Evolutionary conservation across 129 eudicot species (phyloP), one percentile per base, ranked within the genome.

Genomic region (Mikania micrantha): DNA sequence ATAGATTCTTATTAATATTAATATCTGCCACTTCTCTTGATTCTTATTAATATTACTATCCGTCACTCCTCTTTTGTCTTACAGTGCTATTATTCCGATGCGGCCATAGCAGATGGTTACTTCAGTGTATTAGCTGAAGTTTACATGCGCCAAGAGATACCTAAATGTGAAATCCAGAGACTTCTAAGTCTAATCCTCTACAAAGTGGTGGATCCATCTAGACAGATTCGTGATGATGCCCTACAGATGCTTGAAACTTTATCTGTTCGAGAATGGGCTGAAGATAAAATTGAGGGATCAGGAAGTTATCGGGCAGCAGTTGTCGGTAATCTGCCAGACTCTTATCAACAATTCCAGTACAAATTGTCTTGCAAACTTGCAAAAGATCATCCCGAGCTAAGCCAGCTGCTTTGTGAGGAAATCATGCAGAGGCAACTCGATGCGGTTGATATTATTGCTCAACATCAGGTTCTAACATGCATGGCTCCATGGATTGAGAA

Each of bases 401-500:
- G 99, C 67, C 99, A 93, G 70, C 96, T 93, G 62, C 90, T 93
- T 16, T 93, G 99, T 56, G 99, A 93, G 63, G 99, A 93, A 74
- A 93, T 93, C 70, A 93, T 93, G 99, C 99, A 89, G 71, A 85
- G 99, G 71, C 99, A 93, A 74, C 95, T 93, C 4, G 99, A 93
- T 73, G 99, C 99, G 0, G 99, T 93, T 63, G 99, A 93, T 65
- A 93, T 93, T 81, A 93, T 93, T 68, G 99, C 99, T 4, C 99
- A 93, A 40, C 99, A 93, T 66, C 99, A 93, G 80, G 99, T 93
- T 70, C 74, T 93, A 34, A 93, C 99, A 42, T 93, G 99, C 85
- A 89, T 93, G 99, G 99, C 96, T 62, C 99, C 99, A 3, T 93
- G 99, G 99, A 93, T 93, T 7, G 96, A 93, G 54, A 93, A 93